A percentile compares a stretch with the other conserved stretches of the same genome.
Evolutionary conservation across 768 basidiomycete genomes (phyloP).

Genomic region (Lyophyllum decastes): DNA sequence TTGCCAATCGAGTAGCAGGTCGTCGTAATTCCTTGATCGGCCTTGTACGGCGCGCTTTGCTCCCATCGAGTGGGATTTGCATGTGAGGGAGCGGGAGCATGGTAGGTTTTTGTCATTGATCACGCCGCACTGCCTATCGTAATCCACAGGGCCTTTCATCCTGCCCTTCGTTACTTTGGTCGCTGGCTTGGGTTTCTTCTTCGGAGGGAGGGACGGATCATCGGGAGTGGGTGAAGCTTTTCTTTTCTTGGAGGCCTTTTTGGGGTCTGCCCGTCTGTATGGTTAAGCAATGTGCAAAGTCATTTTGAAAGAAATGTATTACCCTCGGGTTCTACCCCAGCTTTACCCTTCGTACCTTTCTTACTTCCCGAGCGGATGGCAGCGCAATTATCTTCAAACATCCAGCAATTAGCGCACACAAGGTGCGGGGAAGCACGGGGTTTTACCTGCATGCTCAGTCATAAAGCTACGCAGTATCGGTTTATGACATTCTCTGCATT

Average conservation of each 20-base stretch:
- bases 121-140: constrained; percentile 93
- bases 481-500: constrained; percentile 82
- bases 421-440: not conserved
- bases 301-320: constrained; percentile 3
- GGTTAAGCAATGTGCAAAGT: constrained; percentile 10
- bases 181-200: constrained; percentile 74
- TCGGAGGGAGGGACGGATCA: constrained; percentile 64
- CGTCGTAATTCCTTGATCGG: constrained; percentile 82
- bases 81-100: constrained; percentile 93
- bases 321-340: constrained; percentile 46
- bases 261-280: constrained; percentile 24
- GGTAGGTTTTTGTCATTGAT: constrained; percentile 94
- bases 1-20: constrained; percentile 90
- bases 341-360: constrained; percentile 60
- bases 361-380: constrained; percentile 53
- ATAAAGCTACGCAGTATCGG: constrained; percentile 76
- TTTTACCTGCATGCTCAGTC: constrained; percentile 71
- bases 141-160: constrained; percentile 83
- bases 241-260: constrained; percentile 72
- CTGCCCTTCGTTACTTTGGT: constrained; percentile 79
- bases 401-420: constrained; percentile 3
- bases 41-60: constrained; percentile 91
- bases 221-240: constrained; percentile 74
- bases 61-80: constrained; percentile 98
- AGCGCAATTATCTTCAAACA: constrained; percentile 56